Evolutionary conservation across 2,329 filamentous ascomycete species (phyloP).

Genomic region (Dactylella cylindrospora): DNA sequence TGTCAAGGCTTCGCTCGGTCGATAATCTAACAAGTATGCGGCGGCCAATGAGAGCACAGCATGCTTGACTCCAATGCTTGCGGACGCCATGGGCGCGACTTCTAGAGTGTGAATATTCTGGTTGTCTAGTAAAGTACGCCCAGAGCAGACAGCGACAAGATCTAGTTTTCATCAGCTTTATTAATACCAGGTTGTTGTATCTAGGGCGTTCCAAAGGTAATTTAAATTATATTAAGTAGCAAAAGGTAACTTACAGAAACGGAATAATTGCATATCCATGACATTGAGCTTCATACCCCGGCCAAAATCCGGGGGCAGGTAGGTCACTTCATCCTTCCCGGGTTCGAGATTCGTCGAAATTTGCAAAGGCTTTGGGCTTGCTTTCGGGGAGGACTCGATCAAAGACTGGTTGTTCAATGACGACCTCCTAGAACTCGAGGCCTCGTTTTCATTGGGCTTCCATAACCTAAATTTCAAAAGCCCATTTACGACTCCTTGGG

Average conservation of each 20-base stretch:
- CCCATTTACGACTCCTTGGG: background rate
- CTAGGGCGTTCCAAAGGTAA: no score
- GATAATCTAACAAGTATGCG: slow-evolving; percentile 2
- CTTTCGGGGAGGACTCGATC: no score
- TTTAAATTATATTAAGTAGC: background rate
- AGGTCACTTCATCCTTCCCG: background rate
- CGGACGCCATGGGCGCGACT: background rate
- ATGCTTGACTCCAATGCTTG: background rate
- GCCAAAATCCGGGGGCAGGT: background rate
- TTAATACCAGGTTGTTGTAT: no score
- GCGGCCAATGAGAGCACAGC: slow-evolving; percentile 1
- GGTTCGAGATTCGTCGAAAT: no score
- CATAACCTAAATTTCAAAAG: slow-evolving; percentile 1
- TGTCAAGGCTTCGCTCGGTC: background rate
- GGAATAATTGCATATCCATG: background rate
- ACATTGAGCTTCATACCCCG: background rate
- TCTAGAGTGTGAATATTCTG: background rate
- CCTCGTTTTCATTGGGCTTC: background rate
- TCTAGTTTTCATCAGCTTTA: no score
- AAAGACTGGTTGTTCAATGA: no score
- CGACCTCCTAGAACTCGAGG: background rate
- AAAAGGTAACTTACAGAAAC: slow-evolving; percentile 1
- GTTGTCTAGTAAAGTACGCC: slow-evolving; percentile 2
- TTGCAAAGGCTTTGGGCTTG: no score
- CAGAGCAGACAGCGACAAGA: background rate